Conservation (phyloP, 768 basidiomycete genomes). For the Leucosporidium scottii region DNA sequence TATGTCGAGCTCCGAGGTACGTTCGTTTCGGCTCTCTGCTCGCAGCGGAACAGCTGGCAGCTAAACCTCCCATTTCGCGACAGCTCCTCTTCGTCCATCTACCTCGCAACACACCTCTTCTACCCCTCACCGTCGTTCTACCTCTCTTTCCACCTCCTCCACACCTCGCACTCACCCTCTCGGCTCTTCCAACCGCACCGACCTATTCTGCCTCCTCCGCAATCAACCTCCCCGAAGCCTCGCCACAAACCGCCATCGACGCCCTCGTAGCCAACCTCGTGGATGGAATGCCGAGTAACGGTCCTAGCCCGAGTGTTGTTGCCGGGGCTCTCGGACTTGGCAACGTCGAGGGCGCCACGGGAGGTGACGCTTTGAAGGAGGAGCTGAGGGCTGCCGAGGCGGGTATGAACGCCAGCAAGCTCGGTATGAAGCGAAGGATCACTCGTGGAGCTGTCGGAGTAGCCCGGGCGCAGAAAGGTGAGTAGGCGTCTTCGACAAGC, state of each 20-base stretch:
- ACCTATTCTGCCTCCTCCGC: neutral
- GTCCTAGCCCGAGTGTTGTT: neutral
- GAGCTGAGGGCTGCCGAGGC: slow-evolving; percentile 14
- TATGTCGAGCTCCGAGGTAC: slow-evolving; percentile 19
- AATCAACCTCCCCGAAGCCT: neutral
- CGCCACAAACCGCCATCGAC: slow-evolving; percentile 9
- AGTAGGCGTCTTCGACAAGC: neutral
- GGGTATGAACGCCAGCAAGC: neutral
- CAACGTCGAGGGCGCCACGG: neutral
- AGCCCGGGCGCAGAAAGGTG: neutral
- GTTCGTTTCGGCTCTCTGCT: neutral
- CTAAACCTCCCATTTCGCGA: too few relatives aligned
- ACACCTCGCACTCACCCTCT: neutral
- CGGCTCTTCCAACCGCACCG: slow-evolving; percentile 13
- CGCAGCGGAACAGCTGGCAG: too few relatives aligned
- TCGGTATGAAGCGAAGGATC: slow-evolving; percentile 2
- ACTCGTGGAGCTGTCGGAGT: slow-evolving; percentile 14
- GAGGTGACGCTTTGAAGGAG: slow-evolving; percentile 11
- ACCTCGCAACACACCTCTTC: slow-evolving; percentile 1
- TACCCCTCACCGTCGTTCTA: slow-evolving; percentile 7
- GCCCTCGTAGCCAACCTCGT: slow-evolving; percentile 17
- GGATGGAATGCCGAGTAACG: neutral
- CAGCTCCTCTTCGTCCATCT: slow-evolving; percentile 19
- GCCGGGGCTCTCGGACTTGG: neutral
- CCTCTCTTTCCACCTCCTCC: neutral